Percentiles rank a stretch among this genome's conserved stretches.
Evolutionary conservation across 768 basidiomycete genomes (phyloP).

Genomic region (Tricholoma matsutake): DNA sequence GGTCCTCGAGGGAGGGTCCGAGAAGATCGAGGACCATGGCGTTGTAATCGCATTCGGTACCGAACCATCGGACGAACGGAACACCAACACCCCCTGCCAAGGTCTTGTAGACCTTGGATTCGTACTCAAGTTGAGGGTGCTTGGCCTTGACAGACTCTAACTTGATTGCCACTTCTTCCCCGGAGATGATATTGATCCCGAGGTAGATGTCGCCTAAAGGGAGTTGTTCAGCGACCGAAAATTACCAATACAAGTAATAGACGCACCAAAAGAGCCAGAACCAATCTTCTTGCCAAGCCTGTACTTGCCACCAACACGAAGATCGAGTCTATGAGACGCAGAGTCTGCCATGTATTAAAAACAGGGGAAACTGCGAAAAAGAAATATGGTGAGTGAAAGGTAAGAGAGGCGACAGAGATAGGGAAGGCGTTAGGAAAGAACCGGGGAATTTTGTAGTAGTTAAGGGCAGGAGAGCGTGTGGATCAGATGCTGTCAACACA

Average conservation of each 20-base stretch:
- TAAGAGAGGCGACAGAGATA: constrained; percentile 13
- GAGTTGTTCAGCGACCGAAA: constrained; percentile 9
- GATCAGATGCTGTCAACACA: constrained; percentile 36
- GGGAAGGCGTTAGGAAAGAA: constrained; percentile 20
- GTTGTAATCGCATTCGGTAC: constrained; percentile 97
- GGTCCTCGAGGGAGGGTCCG: constrained; percentile 86
- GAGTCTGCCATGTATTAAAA: constrained; percentile 66
- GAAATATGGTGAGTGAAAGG: constrained; percentile 17
- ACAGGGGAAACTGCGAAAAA: constrained; percentile 17
- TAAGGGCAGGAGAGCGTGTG: constrained; percentile 41
- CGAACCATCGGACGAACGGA: constrained; percentile 95
- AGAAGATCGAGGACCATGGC: constrained; percentile 99
- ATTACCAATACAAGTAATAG: constrained; percentile 2
- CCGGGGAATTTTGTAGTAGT: constrained; percentile 29
- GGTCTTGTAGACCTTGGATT: constrained; percentile 95
- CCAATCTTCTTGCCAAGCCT: constrained; percentile 99
- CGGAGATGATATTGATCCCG: constrained; percentile 99
- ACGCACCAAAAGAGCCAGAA: constrained; percentile 93
- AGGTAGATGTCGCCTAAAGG: constrained; percentile 93
- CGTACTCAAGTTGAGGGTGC: constrained; percentile 99
- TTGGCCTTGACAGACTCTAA: constrained; percentile 99
- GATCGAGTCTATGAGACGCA: constrained; percentile 70
- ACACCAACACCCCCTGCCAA: constrained; percentile 98
- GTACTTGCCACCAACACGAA: constrained; percentile 92
- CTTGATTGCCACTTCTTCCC: constrained; percentile 99